These are phyloP conservation scores for Linum usitatissimum DNA, from an alignment of 345 rosid genomes.

Conservation along the genomic window DNA sequence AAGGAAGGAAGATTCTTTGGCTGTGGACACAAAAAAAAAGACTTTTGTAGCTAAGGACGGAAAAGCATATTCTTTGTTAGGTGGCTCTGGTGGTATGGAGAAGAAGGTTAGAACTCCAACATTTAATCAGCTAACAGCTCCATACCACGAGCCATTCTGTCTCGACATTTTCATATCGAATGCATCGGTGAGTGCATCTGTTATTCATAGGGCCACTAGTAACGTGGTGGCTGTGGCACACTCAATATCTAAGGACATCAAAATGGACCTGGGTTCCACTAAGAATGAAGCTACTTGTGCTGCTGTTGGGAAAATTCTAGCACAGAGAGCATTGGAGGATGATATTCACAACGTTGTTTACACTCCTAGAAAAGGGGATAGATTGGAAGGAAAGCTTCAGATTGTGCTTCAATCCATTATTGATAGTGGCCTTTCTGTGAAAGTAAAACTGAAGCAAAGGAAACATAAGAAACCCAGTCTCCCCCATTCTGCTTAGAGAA, in stretches of 20 bases:
- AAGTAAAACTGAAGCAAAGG: constrained; percentile 73
- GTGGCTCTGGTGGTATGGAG: constrained; percentile 6
- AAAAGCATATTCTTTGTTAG: constrained; percentile 6
- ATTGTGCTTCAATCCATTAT: constrained; percentile 66
- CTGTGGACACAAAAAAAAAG: constrained; percentile 11
- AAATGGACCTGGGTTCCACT: constrained; percentile 63
- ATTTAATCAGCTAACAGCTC: constrained; percentile 78
- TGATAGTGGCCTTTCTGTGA: constrained; percentile 62
- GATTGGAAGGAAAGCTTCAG: constrained; percentile 66
- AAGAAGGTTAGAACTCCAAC: constrained; percentile 55
- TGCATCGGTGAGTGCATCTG: constrained; percentile 74
- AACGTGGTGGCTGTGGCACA: constrained; percentile 83
- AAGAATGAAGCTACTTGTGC: constrained; percentile 58
- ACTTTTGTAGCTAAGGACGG: constrained; percentile 12
- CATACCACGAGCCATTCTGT: constrained; percentile 81
- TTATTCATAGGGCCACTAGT: constrained; percentile 72
- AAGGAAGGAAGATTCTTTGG: constrained; percentile 16
- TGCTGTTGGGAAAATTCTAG: constrained; percentile 62
- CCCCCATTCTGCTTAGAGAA: background rate
- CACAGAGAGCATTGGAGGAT: constrained; percentile 69
- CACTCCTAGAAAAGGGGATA: constrained; percentile 77
- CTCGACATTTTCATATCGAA: constrained; percentile 70
- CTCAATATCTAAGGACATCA: constrained; percentile 82
- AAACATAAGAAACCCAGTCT: constrained; percentile 23
- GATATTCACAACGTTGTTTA: constrained; percentile 62